Percentiles rank a stretch among this genome's conserved stretches.
phyloP scores from a whole-genome alignment of 352 stramenopile species.

The Globisporangium apiculatum region DNA sequence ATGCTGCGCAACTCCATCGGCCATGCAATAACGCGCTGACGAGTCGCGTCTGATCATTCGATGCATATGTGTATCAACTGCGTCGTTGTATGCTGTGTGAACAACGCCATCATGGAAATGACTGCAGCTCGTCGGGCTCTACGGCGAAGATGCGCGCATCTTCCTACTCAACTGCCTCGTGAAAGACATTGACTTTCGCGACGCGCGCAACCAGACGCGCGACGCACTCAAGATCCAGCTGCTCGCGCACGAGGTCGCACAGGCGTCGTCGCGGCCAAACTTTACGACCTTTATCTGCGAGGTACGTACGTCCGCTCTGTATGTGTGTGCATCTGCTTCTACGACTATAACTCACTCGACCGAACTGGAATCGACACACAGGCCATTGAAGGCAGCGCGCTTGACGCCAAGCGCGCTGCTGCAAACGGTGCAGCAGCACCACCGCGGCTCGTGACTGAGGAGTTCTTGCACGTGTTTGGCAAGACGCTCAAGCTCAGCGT shows the following conservation, averaged over 20 bases:
- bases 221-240: constrained; percentile 88
- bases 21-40: too few species aligned
- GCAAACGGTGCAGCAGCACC: constrained; percentile 7
- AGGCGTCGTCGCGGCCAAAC: constrained; percentile 84
- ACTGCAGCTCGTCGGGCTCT: constrained; percentile 84
- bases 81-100: too few species aligned
- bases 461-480: constrained; percentile 75
- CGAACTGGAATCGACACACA: constrained; percentile 4
- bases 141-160: constrained; percentile 87
- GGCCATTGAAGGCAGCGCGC: constrained; percentile 62
- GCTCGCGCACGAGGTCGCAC: constrained; percentile 85
- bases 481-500: constrained; percentile 80
- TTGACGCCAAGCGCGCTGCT: not conserved
- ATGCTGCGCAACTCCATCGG: not conserved
- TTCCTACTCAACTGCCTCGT: constrained; percentile 90
- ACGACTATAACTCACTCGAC: not conserved
- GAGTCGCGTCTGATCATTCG: too few species aligned
- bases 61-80: too few species aligned
- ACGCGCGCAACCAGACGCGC: constrained; percentile 73
- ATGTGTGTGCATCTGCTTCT: too few species aligned
- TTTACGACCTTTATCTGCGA: constrained; percentile 89
- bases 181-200: constrained; percentile 87
- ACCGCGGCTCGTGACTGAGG: constrained; percentile 50
- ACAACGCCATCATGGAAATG: not conserved
- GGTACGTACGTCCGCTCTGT: constrained; percentile 13